Percentiles rank a stretch among this genome's conserved stretches.
These are phyloP conservation scores for Pythium utonaiense DNA, from an alignment of 352 stramenopile genomes.

Conservation along the genomic window DNA sequence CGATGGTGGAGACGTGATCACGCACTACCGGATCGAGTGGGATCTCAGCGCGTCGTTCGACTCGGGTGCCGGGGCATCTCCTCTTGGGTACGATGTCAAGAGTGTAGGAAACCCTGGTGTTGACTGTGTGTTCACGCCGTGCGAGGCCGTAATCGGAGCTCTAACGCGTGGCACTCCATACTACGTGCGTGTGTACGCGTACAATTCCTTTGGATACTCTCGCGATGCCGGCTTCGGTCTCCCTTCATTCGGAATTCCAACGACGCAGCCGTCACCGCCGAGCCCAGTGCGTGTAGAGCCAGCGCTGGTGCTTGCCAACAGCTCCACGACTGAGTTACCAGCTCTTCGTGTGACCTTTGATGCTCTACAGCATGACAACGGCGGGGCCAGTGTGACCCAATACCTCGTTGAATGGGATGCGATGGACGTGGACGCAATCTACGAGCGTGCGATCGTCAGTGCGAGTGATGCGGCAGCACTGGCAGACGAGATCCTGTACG, in stretches of 20 bases:
- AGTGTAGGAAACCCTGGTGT: constrained; percentile 56
- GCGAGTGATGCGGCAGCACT: constrained; percentile 26
- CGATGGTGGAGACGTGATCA: constrained; percentile 90
- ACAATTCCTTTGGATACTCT: constrained; percentile 93
- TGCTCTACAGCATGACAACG: constrained; percentile 60
- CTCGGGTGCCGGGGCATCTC: constrained; percentile 57
- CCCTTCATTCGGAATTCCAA: constrained; percentile 68
- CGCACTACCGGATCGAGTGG: constrained; percentile 95
- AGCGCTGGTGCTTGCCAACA: constrained; percentile 6
- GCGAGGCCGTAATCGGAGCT: constrained; percentile 76
- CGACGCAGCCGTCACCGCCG: constrained; percentile 71
- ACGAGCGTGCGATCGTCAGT: constrained; percentile 30
- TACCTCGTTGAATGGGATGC: constrained; percentile 94
- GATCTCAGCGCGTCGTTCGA: constrained; percentile 85
- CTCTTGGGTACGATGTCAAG: constrained; percentile 78
- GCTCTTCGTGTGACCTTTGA: constrained; percentile 82
- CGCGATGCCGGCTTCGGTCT: constrained; percentile 51
- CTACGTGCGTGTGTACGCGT: constrained; percentile 89
- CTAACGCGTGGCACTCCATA: constrained; percentile 80
- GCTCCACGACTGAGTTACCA: constrained; percentile 20
- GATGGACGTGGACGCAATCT: constrained; percentile 73
- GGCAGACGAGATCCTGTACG: constrained; percentile 75
- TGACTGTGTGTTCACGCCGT: constrained; percentile 78
- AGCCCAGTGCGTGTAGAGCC: constrained; percentile 41
- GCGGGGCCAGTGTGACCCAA: constrained; percentile 73